Evolutionary conservation across 768 basidiomycete species (phyloP).

Genomic region (Kwoniella botswanensis): DNA sequence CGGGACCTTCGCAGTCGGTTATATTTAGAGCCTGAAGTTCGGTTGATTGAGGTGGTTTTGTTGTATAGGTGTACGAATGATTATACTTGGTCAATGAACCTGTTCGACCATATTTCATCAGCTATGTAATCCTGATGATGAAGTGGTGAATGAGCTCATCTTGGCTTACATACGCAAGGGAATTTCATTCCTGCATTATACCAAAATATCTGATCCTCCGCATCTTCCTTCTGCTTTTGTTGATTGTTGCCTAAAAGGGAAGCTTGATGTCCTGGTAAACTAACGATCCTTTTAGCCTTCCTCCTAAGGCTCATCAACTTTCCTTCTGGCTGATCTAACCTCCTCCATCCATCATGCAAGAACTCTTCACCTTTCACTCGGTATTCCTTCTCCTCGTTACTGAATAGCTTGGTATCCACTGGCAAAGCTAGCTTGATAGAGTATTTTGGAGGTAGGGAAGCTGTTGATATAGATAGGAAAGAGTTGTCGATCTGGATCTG

Average conservation of each 20-base stretch:
- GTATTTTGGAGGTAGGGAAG: conserved; percentile 15
- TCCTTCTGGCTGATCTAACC: conserved; percentile 12
- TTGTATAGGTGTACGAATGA: conserved; percentile 10
- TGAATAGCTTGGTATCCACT: neutral
- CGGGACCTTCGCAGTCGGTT: neutral
- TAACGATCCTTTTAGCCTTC: neutral
- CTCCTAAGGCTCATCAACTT: neutral
- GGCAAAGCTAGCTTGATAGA: conserved; percentile 20
- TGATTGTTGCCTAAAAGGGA: neutral
- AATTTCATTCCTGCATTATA: conserved; percentile 35
- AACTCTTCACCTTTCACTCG: conserved; percentile 27
- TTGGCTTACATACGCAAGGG: conserved; percentile 39
- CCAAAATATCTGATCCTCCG: conserved; percentile 25
- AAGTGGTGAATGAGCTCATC: no score
- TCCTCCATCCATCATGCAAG: conserved; percentile 23
- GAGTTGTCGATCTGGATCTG: conserved; percentile 7
- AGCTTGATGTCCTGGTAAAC: no score
- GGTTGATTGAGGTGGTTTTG: conserved; percentile 8
- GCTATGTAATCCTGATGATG: neutral
- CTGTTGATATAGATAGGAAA: conserved; percentile 23
- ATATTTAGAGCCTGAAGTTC: neutral
- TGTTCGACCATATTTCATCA: neutral
- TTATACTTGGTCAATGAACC: conserved; percentile 18
- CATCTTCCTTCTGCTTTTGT: neutral
- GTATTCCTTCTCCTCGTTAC: neutral